Conservation (phyloP, 108 stramenopile genomes). For the Nitzschia palea region DNA sequence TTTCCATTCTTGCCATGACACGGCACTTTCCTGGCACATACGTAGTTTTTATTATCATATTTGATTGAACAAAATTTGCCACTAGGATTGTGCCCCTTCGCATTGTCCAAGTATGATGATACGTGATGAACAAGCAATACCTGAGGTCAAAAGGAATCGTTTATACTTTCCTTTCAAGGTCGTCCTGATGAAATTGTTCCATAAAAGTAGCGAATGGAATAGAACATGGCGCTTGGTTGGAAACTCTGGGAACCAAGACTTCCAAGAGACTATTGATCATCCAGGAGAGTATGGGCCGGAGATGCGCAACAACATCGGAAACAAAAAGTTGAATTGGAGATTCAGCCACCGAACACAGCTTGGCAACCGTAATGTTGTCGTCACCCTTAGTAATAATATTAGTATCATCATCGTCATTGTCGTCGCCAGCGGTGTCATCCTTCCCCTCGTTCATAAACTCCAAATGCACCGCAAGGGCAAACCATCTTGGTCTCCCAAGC, state of each 20-base stretch:
- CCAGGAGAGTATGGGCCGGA: not conserved
- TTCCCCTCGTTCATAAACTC: not conserved
- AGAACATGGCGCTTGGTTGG: constrained; percentile 4
- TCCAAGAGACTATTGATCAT: constrained; percentile 5
- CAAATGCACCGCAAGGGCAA: constrained; percentile 21
- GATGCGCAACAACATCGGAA: not conserved
- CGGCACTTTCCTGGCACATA: too few species aligned
- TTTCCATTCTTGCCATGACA: too few species aligned
- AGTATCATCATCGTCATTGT: too few species aligned
- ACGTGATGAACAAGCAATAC: too few species aligned
- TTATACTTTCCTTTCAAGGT: not conserved
- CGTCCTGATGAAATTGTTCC: not conserved
- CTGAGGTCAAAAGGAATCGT: too few species aligned
- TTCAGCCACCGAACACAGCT: not conserved
- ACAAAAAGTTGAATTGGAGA: not conserved
- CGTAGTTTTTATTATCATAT: too few species aligned
- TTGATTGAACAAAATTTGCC: too few species aligned
- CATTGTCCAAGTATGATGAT: too few species aligned
- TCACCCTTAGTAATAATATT: not conserved
- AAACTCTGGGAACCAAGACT: not conserved
- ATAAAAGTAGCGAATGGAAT: not conserved
- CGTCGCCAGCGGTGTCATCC: not conserved
- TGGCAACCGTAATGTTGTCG: not conserved
- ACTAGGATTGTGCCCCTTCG: too few species aligned
- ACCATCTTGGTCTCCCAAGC: constrained; percentile 29